These are phyloP conservation scores for Ceratobasidium sp. DNA, from an alignment of 1,284 basidiomycete species.

Conservation along the genomic window DNA sequence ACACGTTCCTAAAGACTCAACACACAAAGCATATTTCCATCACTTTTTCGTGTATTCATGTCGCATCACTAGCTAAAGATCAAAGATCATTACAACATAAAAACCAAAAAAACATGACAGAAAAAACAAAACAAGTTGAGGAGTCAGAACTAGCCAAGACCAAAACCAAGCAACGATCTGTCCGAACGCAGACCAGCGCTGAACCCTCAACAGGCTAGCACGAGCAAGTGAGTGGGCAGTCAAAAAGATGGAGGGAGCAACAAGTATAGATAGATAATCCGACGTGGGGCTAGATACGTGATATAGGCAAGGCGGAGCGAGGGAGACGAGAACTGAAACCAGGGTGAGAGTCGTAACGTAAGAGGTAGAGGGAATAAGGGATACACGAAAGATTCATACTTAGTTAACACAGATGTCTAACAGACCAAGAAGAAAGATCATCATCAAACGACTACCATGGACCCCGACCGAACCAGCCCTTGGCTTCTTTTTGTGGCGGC, in stretches of 20 bases:
- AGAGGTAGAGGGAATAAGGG: neutral
- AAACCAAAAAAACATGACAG: slow-evolving; percentile 29
- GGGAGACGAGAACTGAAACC: slow-evolving; percentile 36
- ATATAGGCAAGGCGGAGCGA: slow-evolving; percentile 1
- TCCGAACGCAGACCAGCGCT: slow-evolving; percentile 31
- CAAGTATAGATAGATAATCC: slow-evolving; percentile 37
- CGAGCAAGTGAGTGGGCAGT: slow-evolving; percentile 27
- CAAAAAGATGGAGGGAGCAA: neutral
- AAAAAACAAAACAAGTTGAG: slow-evolving; percentile 9
- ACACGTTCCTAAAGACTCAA: too few relatives aligned
- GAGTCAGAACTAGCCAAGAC: slow-evolving; percentile 37
- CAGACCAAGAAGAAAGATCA: slow-evolving; percentile 34
- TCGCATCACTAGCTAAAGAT: slow-evolving; percentile 11
- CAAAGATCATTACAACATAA: slow-evolving; percentile 31
- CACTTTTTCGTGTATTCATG: slow-evolving; percentile 36
- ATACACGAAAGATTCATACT: slow-evolving; percentile 46
- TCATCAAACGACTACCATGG: slow-evolving; percentile 33
- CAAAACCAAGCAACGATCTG: slow-evolving; percentile 14
- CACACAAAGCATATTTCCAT: too few relatives aligned
- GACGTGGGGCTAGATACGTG: slow-evolving; percentile 28
- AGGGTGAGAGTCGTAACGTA: slow-evolving; percentile 41
- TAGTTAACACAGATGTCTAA: slow-evolving; percentile 40
- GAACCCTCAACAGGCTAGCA: slow-evolving; percentile 2
- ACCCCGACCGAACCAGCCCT: slow-evolving; percentile 43
- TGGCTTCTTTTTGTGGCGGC: slow-evolving; percentile 41